These are phyloP conservation scores for Magnolia changhungtana DNA, from an alignment of 164 flowering plant genomes.

Conservation along the genomic window DNA sequence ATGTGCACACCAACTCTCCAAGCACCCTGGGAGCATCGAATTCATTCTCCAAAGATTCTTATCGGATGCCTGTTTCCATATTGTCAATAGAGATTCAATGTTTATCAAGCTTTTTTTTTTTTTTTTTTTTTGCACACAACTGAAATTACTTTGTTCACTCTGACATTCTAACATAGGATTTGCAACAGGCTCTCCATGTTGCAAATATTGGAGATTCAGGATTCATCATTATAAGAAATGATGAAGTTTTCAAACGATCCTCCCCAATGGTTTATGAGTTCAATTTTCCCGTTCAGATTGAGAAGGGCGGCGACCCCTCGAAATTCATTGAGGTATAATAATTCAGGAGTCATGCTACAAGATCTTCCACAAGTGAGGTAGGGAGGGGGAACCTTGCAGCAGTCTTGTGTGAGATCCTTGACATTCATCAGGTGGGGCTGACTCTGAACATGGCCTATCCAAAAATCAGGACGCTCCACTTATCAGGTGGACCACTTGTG, in stretches of 20 bases:
- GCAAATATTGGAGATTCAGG: conserved; percentile 85
- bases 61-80: not conserved
- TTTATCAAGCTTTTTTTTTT: not conserved
- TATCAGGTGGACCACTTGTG: not conserved
- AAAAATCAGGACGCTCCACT: not conserved
- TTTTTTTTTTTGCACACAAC: not conserved
- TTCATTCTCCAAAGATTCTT: not conserved
- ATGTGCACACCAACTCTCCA: too few species aligned
- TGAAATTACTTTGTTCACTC: not conserved
- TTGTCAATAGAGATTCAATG: not conserved
- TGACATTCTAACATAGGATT: conserved; percentile 1
- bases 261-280: conserved; percentile 63
- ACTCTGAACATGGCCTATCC: not conserved
- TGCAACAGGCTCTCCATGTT: conserved; percentile 60
- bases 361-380: too few species aligned
- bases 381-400: not conserved
- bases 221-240: conserved; percentile 64
- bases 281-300: conserved; percentile 61
- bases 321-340: conserved; percentile 48
- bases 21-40: not conserved
- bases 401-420: not conserved
- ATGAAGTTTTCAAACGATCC: conserved; percentile 48
- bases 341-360: too few species aligned
- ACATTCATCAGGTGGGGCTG: not conserved
- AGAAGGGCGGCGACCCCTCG: conserved; percentile 52